phyloP scores from a whole-genome alignment of 345 rosid genomes.

The Lepidium didymum region DNA sequence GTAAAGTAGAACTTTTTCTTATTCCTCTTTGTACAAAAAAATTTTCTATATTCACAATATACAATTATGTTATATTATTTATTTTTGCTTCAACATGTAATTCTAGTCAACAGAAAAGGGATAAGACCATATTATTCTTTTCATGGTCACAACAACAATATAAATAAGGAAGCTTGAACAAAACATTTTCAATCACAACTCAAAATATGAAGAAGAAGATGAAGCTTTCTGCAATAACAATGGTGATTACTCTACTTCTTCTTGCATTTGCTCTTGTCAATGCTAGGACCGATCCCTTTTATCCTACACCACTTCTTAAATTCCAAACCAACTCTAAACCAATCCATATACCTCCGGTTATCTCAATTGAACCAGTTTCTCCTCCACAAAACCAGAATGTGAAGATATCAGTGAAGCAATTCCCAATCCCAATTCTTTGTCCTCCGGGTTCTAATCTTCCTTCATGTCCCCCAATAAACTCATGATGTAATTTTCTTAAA shows the following conservation, averaged over 20 bases:
- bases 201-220: conserved; percentile 1
- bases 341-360: background rate
- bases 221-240: background rate
- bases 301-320: too few relatives aligned
- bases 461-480: too few relatives aligned
- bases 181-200: background rate
- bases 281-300: background rate
- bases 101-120: background rate
- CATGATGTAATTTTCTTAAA: too few relatives aligned
- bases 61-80: too few relatives aligned
- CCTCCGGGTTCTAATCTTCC: background rate
- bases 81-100: background rate
- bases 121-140: background rate
- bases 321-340: background rate
- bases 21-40: too few relatives aligned
- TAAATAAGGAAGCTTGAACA: background rate
- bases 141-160: background rate
- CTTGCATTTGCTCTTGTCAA: background rate
- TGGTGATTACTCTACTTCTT: background rate
- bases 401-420: background rate
- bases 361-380: background rate
- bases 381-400: background rate
- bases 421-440: background rate
- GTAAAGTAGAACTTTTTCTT: too few relatives aligned
- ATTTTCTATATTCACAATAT: too few relatives aligned